Evolutionary conservation across 345 rosid genomes (phyloP).

Genomic region (Dipteronia dyeriana): DNA sequence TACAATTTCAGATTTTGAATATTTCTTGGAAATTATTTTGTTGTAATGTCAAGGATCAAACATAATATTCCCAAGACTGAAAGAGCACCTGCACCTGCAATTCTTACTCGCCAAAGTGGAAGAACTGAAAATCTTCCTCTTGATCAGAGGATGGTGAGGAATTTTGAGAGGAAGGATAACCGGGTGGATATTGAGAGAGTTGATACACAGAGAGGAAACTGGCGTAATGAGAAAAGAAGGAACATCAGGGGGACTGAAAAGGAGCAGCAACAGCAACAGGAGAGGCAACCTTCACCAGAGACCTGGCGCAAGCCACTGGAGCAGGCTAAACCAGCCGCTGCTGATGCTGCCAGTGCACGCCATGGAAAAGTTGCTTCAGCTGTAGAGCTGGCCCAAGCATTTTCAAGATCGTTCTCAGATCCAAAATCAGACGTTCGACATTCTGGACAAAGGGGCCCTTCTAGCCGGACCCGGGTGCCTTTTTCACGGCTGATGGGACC

Average conservation of each 20-base stretch:
- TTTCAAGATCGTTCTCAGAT: conserved; percentile 58
- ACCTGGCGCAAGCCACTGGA: conserved; percentile 73
- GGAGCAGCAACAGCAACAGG: conserved; percentile 46
- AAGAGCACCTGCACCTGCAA: conserved; percentile 44
- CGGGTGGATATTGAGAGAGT: conserved; percentile 43
- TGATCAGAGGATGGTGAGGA: conserved; percentile 51
- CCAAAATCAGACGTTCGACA: conserved; percentile 42
- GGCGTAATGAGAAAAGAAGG: conserved; percentile 61
- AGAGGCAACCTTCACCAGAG: conserved; percentile 78
- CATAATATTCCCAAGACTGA: conserved; percentile 41
- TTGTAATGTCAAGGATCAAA: conserved; percentile 43
- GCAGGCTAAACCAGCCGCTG: conserved; percentile 53
- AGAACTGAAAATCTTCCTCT: conserved; percentile 37
- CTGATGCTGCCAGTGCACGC: conserved; percentile 48
- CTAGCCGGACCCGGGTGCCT: conserved; percentile 53
- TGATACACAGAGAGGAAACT: conserved; percentile 55
- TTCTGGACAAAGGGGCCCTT: conserved; percentile 35
- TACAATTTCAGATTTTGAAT: neutral
- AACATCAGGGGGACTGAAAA: conserved; percentile 46
- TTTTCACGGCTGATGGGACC: conserved; percentile 70
- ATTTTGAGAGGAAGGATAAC: conserved; percentile 56
- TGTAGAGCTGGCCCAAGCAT: conserved; percentile 75
- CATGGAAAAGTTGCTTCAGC: conserved; percentile 77
- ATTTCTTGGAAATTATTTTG: neutral
- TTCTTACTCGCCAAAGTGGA: conserved; percentile 33